Conservation (phyloP, 2,329 filamentous ascomycete species). For the Penicillium expansum region DNA sequence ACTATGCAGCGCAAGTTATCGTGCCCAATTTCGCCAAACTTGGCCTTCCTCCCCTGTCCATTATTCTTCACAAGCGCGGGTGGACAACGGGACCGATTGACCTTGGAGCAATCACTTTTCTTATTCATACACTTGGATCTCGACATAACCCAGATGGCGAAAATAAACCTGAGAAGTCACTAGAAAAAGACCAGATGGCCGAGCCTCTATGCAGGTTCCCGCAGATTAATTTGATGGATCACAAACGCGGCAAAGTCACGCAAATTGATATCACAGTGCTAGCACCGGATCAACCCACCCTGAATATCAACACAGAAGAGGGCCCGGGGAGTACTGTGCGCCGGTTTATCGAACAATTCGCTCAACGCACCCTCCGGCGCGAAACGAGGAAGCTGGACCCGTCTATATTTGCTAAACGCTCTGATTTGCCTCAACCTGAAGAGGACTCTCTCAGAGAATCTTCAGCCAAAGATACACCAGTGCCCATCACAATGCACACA, state of each 20-base stretch:
- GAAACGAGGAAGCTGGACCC: slow-evolving; percentile 16
- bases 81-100: slow-evolving; percentile 50
- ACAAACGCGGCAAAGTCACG: slow-evolving; percentile 32
- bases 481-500: slow-evolving; percentile 29
- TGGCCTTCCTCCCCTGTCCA: slow-evolving; percentile 49
- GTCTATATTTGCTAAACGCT: slow-evolving; percentile 13
- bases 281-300: slow-evolving; percentile 30
- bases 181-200: background rate
- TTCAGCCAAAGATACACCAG: background rate
- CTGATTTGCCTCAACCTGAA: background rate
- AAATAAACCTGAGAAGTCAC: background rate
- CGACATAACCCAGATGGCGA: background rate
- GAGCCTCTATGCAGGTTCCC: slow-evolving; percentile 26
- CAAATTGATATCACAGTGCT: slow-evolving; percentile 41
- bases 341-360: slow-evolving; percentile 26
- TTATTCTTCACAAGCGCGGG: slow-evolving; percentile 49
- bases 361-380: slow-evolving; percentile 16
- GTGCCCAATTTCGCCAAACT: slow-evolving; percentile 52
- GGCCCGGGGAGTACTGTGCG: slow-evolving; percentile 17
- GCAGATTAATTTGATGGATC: slow-evolving; percentile 30
- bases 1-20: slow-evolving; percentile 57
- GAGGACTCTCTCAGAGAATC: background rate
- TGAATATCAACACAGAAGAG: background rate
- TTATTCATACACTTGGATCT: slow-evolving; percentile 43
- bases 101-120: slow-evolving; percentile 52